A percentile compares a stretch with the other conserved stretches of the same genome.
Conservation (phyloP, 169 alveolate species). For the Plasmodium gaboni region DNA sequence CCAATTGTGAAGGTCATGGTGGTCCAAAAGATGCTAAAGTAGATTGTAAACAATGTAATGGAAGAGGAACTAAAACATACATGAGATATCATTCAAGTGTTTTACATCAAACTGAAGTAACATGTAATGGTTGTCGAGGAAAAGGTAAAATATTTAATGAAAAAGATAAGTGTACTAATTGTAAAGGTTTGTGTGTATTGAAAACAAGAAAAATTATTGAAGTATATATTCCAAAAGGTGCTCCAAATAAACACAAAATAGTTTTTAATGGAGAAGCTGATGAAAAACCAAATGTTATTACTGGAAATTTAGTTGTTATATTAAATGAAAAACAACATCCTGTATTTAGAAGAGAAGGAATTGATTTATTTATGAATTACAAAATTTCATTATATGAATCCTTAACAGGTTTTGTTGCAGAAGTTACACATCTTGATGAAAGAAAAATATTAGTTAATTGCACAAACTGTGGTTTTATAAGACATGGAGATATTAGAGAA, state of each 20-base stretch:
- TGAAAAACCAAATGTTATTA: slow-evolving; percentile 94
- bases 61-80: slow-evolving; percentile 93
- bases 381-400: slow-evolving; percentile 94
- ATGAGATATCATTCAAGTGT: slow-evolving; percentile 93
- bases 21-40: slow-evolving; percentile 95
- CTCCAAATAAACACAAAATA: slow-evolving; percentile 95
- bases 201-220: slow-evolving; percentile 94
- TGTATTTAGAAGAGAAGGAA: slow-evolving; percentile 94
- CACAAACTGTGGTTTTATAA: slow-evolving; percentile 52
- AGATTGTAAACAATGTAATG: slow-evolving; percentile 96
- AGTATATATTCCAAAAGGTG: slow-evolving; percentile 96
- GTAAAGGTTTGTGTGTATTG: slow-evolving; percentile 92
- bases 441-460: slow-evolving; percentile 77
- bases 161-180: slow-evolving; percentile 92
- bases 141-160: slow-evolving; percentile 91
- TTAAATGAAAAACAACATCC: slow-evolving; percentile 91
- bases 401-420: slow-evolving; percentile 94
- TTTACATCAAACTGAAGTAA: slow-evolving; percentile 93
- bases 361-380: slow-evolving; percentile 94
- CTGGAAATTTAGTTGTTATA: slow-evolving; percentile 94
- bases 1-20: slow-evolving; percentile 97
- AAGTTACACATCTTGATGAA: slow-evolving; percentile 95
- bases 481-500: slow-evolving; percentile 90
- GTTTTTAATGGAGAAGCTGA: slow-evolving; percentile 97
- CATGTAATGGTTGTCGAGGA: slow-evolving; percentile 94